Conservation (phyloP, 2,329 filamentous ascomycete genomes). For the Meredithiella fracta region DNA sequence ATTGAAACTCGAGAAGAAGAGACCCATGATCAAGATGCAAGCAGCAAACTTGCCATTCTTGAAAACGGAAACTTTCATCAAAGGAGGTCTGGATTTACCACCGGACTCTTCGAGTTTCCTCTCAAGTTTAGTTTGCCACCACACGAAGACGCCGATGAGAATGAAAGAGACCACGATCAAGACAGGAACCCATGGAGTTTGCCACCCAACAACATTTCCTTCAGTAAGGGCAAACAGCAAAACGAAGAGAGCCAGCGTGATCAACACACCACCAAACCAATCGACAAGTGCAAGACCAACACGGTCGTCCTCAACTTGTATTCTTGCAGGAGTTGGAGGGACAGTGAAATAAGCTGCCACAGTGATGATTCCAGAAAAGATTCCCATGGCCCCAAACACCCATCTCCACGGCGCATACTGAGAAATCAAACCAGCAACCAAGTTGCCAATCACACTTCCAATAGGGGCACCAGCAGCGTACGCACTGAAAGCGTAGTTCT, state of each 20-base stretch:
- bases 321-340: constrained; percentile 29
- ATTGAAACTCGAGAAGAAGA: constrained; percentile 54
- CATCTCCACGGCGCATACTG: constrained; percentile 49
- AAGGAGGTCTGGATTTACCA: constrained; percentile 17
- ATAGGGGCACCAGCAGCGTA: constrained; percentile 50
- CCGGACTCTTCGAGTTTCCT: constrained; percentile 20
- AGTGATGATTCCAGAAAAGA: constrained; percentile 40
- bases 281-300: constrained; percentile 23
- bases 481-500: constrained; percentile 53
- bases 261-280: constrained; percentile 47
- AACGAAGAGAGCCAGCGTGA: constrained; percentile 45
- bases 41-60: constrained; percentile 41
- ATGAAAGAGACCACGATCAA: constrained; percentile 42
- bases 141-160: constrained; percentile 38
- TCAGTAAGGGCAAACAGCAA: constrained; percentile 52
- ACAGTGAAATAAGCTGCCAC: constrained; percentile 42
- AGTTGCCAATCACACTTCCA: constrained; percentile 47
- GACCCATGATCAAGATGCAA: constrained; percentile 46
- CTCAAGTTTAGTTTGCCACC: constrained; percentile 47
- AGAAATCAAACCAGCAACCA: constrained; percentile 46
- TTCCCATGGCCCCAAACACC: constrained; percentile 49
- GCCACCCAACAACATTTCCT: constrained; percentile 54
- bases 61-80: constrained; percentile 49
- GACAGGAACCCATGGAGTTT: constrained; percentile 41
- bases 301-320: constrained; percentile 8